phyloP scores from a whole-genome alignment of 768 basidiomycete genomes.

The Suillus discolor region DNA sequence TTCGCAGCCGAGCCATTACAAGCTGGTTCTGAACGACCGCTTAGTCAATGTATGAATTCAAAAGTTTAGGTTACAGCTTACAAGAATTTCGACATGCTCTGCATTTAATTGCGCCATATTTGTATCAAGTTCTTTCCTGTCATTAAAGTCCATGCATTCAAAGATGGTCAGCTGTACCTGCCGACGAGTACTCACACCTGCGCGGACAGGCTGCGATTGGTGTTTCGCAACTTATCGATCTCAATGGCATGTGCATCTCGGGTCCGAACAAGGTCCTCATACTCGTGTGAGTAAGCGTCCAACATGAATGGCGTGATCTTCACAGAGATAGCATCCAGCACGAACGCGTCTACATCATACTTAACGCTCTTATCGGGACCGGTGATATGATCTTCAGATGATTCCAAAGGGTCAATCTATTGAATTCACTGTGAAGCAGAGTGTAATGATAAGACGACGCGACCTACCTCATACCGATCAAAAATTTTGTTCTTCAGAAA shows the following conservation, averaged over 20 bases:
- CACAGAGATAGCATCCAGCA: constrained; percentile 82
- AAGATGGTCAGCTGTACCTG: constrained; percentile 7
- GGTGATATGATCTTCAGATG: constrained; percentile 24
- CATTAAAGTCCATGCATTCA: constrained; percentile 12
- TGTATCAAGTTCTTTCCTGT: constrained; percentile 78
- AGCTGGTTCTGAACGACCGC: constrained; percentile 71
- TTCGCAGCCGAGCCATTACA: constrained; percentile 83
- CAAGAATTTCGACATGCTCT: constrained; percentile 81
- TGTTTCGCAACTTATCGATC: constrained; percentile 79
- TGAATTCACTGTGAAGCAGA: constrained; percentile 1
- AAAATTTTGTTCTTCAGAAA: constrained; percentile 84
- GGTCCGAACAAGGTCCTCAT: constrained; percentile 75
- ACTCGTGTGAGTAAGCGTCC: constrained; percentile 87
- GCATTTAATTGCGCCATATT: constrained; percentile 77
- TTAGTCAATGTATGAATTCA: constrained; percentile 20
- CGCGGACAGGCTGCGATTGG: constrained; percentile 70
- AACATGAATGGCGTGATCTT: constrained; percentile 96
- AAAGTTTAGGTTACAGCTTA: constrained; percentile 30
- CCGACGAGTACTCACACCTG: constrained; percentile 69
- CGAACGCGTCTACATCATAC: constrained; percentile 81
- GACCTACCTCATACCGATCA: constrained; percentile 71
- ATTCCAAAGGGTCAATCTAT: constrained; percentile 32
- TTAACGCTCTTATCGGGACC: constrained; percentile 46
- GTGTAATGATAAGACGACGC: background rate
- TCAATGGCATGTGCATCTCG: constrained; percentile 84